Conservation (phyloP, 495 filamentous ascomycete species). For the Neurospora sp. region DNA sequence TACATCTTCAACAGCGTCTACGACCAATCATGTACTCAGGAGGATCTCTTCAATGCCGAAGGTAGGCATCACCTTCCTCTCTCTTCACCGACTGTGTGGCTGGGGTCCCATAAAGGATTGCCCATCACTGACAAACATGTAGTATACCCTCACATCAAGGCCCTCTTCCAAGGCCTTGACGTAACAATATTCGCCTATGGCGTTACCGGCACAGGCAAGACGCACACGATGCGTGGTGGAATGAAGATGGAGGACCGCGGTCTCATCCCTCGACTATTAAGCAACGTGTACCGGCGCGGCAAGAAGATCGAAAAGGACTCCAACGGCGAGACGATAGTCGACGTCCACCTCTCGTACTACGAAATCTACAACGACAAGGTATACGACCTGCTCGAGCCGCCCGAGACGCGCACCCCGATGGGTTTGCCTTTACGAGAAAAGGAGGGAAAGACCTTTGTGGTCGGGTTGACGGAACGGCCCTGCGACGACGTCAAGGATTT, state of each 20-base stretch:
- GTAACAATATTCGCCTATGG: slow-evolving; percentile 95
- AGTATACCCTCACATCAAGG: slow-evolving; percentile 61
- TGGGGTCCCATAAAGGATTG: background rate
- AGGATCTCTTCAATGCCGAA: slow-evolving; percentile 80
- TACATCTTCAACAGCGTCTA: slow-evolving; percentile 96
- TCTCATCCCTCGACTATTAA: slow-evolving; percentile 81
- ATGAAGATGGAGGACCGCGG: slow-evolving; percentile 82
- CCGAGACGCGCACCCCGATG: slow-evolving; percentile 77
- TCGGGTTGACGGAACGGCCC: slow-evolving; percentile 77
- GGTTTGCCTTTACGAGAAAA: slow-evolving; percentile 80
- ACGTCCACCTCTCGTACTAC: slow-evolving; percentile 84
- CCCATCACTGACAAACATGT: slow-evolving; percentile 2
- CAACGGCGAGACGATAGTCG: slow-evolving; percentile 59
- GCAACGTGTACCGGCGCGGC: slow-evolving; percentile 72
- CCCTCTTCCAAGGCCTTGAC: slow-evolving; percentile 89
- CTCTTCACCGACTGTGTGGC: background rate
- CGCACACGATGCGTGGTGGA: slow-evolving; percentile 95
- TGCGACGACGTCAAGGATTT: slow-evolving; percentile 89
- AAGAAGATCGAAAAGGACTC: slow-evolving; percentile 85
- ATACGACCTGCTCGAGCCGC: slow-evolving; percentile 82
- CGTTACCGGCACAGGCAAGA: slow-evolving; percentile 92
- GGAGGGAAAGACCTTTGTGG: slow-evolving; percentile 86
- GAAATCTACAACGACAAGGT: slow-evolving; percentile 98
- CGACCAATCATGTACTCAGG: slow-evolving; percentile 65
- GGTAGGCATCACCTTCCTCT: slow-evolving; percentile 38